Evolutionary conservation across 352 stramenopile genomes (phyloP), one percentile per base, ranked within the genome.

Genomic region (Pythium biforme): DNA sequence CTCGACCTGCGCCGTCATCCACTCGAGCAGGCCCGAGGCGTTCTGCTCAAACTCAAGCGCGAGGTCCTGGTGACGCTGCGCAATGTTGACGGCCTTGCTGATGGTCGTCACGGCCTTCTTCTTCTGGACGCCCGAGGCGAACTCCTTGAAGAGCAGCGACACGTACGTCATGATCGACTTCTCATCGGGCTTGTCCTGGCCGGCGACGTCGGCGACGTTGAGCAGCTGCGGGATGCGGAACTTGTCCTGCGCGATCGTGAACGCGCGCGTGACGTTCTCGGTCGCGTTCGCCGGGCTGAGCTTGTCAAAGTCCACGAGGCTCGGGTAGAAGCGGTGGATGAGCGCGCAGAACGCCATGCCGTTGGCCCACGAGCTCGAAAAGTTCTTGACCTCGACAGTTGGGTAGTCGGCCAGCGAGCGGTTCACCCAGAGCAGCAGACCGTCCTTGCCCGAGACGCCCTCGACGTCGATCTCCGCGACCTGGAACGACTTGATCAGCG

Each of bases 111-210:
- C 76, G 1, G 88, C 81, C 75, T 92, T 93, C 62, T 94, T 92
- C 81, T 94, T 95, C 67, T 96, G 90, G 55, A 92, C 73, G 29
- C 89, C 86, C 17, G 84, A 92, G 2, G 89, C 90, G 56, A 97
- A 97, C 69, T 96, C 86, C 72, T 95, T 95, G 70, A 96, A 97
- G 47, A 96, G 84, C 48, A 96, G 72, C 29, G 85, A 93, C 23
- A 97, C 86, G 65, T 97, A 97, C 63, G 90, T 96, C 48, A 94
- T 92, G 70, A 97, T 95, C 68, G 80, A 94, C 78, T 97, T 97
- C 52, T 97, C 90, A 39, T 97, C 90, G 1, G 89, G 89, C 64
- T 97, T 96, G 11, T 71, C 76, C 23, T 83, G 78, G 53, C 87
- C 89, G 7, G 86, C 85, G 19, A 97, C 86, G 43, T 95, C 91